These are phyloP conservation scores for Phaeosphaeriaceae sp. DNA, from an alignment of 2,329 filamentous ascomycete species.

Conservation along the genomic window DNA sequence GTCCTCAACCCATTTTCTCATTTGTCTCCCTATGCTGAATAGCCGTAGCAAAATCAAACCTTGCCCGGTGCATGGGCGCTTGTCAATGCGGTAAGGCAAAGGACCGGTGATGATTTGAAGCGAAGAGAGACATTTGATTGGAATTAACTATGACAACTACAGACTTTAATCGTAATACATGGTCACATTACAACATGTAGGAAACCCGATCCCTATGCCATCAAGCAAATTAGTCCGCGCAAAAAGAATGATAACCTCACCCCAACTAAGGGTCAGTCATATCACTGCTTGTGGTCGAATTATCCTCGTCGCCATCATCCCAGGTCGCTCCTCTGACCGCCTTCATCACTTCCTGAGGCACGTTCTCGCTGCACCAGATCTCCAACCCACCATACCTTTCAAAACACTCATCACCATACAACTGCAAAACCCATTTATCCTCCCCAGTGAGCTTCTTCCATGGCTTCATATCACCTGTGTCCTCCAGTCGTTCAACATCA, in stretches of 20 bases:
- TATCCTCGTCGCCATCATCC: conserved; percentile 18
- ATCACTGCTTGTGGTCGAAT: background rate
- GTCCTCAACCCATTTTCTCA: too few relatives aligned
- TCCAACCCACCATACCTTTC: conserved; percentile 34
- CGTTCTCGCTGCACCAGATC: conserved; percentile 28
- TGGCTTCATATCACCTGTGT: conserved; percentile 11
- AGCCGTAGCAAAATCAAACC: too few relatives aligned
- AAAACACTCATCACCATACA: conserved; percentile 40
- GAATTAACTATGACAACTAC: background rate
- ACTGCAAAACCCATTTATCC: conserved; percentile 33
- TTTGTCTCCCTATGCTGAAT: too few relatives aligned
- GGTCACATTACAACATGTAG: background rate
- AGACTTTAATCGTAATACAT: background rate
- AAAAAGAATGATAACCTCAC: background rate
- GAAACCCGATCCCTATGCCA: background rate
- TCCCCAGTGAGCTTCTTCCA: conserved; percentile 20
- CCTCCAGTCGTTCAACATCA: conserved; percentile 9
- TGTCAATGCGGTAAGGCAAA: background rate
- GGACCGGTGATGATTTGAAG: background rate
- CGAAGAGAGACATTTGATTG: background rate
- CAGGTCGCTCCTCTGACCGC: conserved; percentile 19
- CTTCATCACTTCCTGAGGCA: conserved; percentile 39
- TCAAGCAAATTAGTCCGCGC: background rate
- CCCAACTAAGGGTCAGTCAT: background rate
- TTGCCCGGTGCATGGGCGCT: too few relatives aligned